phyloP scores from a whole-genome alignment of 1,284 basidiomycete genomes.

The Chondrostereum purpureum region DNA sequence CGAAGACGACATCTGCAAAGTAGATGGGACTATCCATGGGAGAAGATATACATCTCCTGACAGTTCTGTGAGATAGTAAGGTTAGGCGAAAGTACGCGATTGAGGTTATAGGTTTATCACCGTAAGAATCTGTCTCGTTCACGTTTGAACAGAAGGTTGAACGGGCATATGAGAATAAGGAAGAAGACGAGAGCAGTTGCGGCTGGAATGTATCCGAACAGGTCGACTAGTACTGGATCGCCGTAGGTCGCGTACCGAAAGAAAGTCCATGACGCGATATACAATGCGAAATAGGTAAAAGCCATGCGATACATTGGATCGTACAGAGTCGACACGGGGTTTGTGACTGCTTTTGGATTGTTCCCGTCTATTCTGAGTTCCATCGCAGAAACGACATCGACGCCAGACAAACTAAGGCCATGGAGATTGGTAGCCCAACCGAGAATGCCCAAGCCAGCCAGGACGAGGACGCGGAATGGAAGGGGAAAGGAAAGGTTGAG shows the following conservation, averaged over 20 bases:
- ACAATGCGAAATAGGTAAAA: slow-evolving; percentile 50
- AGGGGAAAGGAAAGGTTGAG: slow-evolving; percentile 67
- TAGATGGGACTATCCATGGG: slow-evolving; percentile 57
- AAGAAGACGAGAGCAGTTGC: slow-evolving; percentile 56
- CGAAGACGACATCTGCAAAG: slow-evolving; percentile 91
- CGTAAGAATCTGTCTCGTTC: slow-evolving; percentile 71
- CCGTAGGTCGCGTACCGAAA: slow-evolving; percentile 58
- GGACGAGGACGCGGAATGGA: slow-evolving; percentile 74
- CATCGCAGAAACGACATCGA: slow-evolving; percentile 69
- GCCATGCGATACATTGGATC: slow-evolving; percentile 65
- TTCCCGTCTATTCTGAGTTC: slow-evolving; percentile 39
- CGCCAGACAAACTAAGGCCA: slow-evolving; percentile 63
- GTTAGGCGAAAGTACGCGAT: too few relatives aligned
- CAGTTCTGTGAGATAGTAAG: too few relatives aligned
- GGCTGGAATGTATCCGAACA: slow-evolving; percentile 70
- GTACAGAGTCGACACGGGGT: slow-evolving; percentile 38
- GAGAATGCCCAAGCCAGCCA: slow-evolving; percentile 65
- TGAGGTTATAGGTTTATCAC: too few relatives aligned
- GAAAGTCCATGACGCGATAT: slow-evolving; percentile 55
- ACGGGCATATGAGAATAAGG: slow-evolving; percentile 58
- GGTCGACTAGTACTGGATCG: slow-evolving; percentile 56
- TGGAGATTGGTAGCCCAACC: slow-evolving; percentile 88
- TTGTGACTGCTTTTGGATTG: slow-evolving; percentile 26
- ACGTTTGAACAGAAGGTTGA: slow-evolving; percentile 55
- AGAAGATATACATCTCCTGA: slow-evolving; percentile 71